Conservation (phyloP, 2,329 filamentous ascomycete genomes). For the Sporothrix inflata region DNA sequence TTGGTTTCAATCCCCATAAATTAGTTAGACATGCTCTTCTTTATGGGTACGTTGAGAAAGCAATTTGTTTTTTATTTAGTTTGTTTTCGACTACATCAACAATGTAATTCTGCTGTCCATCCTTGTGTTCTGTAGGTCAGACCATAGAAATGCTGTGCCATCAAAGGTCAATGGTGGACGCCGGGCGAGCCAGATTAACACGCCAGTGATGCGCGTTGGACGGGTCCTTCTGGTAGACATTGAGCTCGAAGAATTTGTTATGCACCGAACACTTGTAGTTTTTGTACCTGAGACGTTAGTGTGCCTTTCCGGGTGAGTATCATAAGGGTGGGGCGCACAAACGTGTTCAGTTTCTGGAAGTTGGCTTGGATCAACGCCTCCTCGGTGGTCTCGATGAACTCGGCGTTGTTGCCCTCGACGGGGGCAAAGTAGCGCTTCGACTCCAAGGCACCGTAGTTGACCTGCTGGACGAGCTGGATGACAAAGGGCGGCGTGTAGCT, state of each 20-base stretch:
- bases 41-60: too few relatives aligned
- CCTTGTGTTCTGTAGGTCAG: too few relatives aligned
- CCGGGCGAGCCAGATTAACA: constrained; percentile 47
- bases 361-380: constrained; percentile 46
- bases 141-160: too few relatives aligned
- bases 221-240: constrained; percentile 53
- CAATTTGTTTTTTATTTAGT: too few relatives aligned
- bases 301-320: too few relatives aligned
- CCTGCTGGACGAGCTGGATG: constrained; percentile 50
- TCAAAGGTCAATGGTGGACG: constrained; percentile 45
- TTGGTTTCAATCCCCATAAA: too few relatives aligned
- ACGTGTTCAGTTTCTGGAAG: constrained; percentile 51
- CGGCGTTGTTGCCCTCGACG: constrained; percentile 18
- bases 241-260: constrained; percentile 53
- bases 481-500: constrained; percentile 35
- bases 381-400: constrained; percentile 44
- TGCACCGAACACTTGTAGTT: constrained; percentile 50
- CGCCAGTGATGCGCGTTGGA: constrained; percentile 52
- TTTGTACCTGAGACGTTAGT: constrained; percentile 45
- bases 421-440: constrained; percentile 48
- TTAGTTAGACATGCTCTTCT: too few relatives aligned
- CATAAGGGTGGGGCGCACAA: too few relatives aligned
- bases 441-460: constrained; percentile 51
- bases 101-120: too few relatives aligned
- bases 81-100: too few relatives aligned